Evolutionary conservation across 768 basidiomycete genomes (phyloP).

Genomic region (Lentinula guzmanii): DNA sequence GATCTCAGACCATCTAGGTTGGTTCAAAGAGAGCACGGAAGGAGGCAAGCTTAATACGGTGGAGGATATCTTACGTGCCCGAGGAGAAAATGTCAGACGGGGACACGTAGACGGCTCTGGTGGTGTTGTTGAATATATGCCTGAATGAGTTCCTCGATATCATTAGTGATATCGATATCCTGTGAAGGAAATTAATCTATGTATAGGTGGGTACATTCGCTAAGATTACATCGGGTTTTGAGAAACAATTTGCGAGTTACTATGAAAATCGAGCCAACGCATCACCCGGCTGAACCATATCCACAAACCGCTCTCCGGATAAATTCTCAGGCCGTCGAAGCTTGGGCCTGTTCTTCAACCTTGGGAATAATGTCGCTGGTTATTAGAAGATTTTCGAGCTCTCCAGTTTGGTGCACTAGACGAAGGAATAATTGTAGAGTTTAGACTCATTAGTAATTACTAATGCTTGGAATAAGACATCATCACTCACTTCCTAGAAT

Average conservation of each 20-base stretch:
- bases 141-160: background rate
- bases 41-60: constrained; percentile 71
- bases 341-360: constrained; percentile 9
- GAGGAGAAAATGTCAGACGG: constrained; percentile 68
- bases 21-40: constrained; percentile 82
- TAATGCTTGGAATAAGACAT: background rate
- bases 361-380: constrained; percentile 68
- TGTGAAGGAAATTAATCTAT: constrained; percentile 1
- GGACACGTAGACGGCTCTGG: constrained; percentile 36
- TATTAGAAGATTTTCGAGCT: constrained; percentile 77
- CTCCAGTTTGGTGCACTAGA: constrained; percentile 94
- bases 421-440: background rate
- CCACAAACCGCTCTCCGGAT: background rate
- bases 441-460: background rate
- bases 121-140: constrained; percentile 50
- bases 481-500: constrained; percentile 72
- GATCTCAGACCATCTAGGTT: constrained; percentile 86
- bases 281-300: background rate
- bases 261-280: background rate
- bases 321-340: background rate
- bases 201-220: background rate
- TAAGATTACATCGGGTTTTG: background rate
- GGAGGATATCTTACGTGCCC: constrained; percentile 73
- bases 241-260: background rate
- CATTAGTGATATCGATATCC: background rate